A percentile compares a stretch with the other conserved stretches of the same genome.
These are phyloP conservation scores for Sequoiadendron giganteum DNA, from an alignment of 75 land plant species.

Conservation along the genomic window DNA sequence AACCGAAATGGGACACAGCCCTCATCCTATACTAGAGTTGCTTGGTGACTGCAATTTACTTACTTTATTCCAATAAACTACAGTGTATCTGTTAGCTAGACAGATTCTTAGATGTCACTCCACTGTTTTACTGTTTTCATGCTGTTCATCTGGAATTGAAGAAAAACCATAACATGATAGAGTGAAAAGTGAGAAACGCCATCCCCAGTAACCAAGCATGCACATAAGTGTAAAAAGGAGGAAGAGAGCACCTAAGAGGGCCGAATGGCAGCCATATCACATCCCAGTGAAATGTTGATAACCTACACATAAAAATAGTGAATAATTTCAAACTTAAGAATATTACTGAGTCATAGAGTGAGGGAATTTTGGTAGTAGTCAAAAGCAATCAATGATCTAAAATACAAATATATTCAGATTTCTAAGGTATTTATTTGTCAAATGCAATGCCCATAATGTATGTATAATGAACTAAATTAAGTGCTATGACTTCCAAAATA, in stretches of 20 bases:
- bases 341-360: not conserved
- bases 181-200: not conserved
- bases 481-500: not conserved
- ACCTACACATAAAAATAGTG: constrained; percentile 17
- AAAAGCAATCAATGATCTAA: not conserved
- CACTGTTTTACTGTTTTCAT: not conserved
- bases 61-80: not conserved
- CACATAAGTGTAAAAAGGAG: not conserved
- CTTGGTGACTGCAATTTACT: not conserved
- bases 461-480: not conserved
- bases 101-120: not conserved
- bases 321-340: constrained; percentile 5
- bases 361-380: not conserved
- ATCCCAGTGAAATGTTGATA: constrained; percentile 66
- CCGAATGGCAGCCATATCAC: constrained; percentile 65
- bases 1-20: too few species aligned
- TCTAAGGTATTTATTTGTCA: not conserved
- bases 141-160: not conserved
- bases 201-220: not conserved
- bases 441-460: not conserved
- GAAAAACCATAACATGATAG: constrained; percentile 1
- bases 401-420: not conserved
- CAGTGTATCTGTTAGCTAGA: not conserved
- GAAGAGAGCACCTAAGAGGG: constrained; percentile 43
- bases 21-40: too few species aligned